Percentiles rank a stretch among this genome's conserved stretches.
Evolutionary conservation across 1,139 yeast species (phyloP).

Genomic region (Geotrichum klebahnii): DNA sequence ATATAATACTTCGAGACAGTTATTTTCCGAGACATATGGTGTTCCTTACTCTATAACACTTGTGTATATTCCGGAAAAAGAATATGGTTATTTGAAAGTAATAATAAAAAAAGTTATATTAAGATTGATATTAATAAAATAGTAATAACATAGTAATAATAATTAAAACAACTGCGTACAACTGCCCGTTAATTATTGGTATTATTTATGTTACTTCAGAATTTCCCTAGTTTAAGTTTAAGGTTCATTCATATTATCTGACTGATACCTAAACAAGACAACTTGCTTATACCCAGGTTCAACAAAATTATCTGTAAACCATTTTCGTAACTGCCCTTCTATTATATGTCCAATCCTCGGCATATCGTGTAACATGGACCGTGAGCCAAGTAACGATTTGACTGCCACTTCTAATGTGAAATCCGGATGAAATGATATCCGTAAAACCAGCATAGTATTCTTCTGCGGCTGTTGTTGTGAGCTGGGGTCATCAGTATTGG

Average conservation of each 20-base stretch:
- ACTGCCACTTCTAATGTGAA: conserved; percentile 83
- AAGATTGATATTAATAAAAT: too few species aligned
- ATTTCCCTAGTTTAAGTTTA: background rate
- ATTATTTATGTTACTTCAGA: background rate
- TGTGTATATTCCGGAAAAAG: too few species aligned
- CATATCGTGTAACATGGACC: conserved; percentile 87
- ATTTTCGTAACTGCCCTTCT: conserved; percentile 74
- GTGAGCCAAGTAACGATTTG: conserved; percentile 82
- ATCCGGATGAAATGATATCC: conserved; percentile 80
- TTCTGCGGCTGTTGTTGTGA: conserved; percentile 54
- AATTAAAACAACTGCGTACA: too few species aligned
- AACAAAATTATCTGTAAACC: conserved; percentile 91
- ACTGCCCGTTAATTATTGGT: background rate
- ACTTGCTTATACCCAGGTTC: conserved; percentile 67
- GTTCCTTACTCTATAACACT: too few species aligned
- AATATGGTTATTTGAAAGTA: too few species aligned
- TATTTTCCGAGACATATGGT: too few species aligned
- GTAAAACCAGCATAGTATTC: conserved; percentile 9
- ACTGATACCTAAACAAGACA: conserved; percentile 2
- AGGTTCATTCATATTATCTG: background rate
- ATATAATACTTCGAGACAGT: too few species aligned
- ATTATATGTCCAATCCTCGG: conserved; percentile 85
- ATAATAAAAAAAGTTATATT: too few species aligned
- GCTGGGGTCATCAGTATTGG: conserved; percentile 30
- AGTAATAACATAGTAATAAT: too few species aligned